A percentile compares a stretch with the other conserved stretches of the same genome.
Evolutionary conservation across 495 filamentous ascomycete species (phyloP).

Genomic region (Neurospora pannonica): DNA sequence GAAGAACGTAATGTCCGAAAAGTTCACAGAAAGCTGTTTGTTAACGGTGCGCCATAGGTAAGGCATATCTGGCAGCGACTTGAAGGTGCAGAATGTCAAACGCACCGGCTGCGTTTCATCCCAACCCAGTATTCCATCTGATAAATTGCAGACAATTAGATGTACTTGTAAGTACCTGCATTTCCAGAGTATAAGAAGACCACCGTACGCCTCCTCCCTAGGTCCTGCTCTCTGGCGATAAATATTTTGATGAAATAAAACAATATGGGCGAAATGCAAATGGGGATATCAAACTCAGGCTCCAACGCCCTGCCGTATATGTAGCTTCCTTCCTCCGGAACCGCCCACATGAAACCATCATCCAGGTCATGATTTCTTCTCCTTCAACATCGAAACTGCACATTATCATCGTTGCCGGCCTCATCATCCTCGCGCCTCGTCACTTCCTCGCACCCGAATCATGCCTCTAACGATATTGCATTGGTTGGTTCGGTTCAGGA

Average conservation of each 20-base stretch:
- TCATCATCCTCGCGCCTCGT: neutral
- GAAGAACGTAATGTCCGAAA: neutral
- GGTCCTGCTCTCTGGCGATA: neutral
- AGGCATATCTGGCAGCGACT: neutral
- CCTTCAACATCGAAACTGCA: neutral
- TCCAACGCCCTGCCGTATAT: neutral
- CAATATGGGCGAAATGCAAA: neutral
- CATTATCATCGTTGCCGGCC: neutral
- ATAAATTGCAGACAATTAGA: neutral
- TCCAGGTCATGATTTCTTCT: neutral
- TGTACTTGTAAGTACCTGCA: neutral
- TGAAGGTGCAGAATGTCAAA: neutral
- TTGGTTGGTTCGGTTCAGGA: slow-evolving; percentile 22
- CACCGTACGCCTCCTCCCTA: neutral
- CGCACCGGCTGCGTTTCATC: neutral
- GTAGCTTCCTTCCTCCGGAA: neutral
- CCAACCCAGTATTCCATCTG: neutral
- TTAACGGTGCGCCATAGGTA: neutral
- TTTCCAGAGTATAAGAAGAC: neutral
- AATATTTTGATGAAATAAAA: neutral
- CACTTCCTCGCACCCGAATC: neutral
- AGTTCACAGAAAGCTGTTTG: neutral
- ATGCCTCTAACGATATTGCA: slow-evolving; percentile 23
- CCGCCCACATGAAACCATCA: neutral
- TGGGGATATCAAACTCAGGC: neutral